These are phyloP conservation scores for Pseudogymnoascus sp. DNA, from an alignment of 2,329 filamentous ascomycete genomes.

Conservation along the genomic window DNA sequence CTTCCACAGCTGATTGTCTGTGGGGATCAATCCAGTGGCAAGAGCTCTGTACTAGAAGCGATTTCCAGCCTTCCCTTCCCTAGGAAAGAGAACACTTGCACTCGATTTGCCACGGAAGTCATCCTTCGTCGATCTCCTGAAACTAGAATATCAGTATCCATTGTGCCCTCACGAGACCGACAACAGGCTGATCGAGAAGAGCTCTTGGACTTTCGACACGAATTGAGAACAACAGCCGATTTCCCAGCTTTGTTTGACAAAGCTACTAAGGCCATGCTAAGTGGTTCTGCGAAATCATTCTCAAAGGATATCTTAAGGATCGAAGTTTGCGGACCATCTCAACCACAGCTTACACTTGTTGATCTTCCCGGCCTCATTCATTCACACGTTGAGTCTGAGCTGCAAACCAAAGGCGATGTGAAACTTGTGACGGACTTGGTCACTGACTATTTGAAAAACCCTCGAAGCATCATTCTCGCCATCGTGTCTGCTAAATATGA, in stretches of 20 bases:
- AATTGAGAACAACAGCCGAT: conserved; percentile 14
- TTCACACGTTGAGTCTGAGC: conserved; percentile 29
- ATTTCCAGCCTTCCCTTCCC: conserved; percentile 33
- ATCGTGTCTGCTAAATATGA: conserved; percentile 47
- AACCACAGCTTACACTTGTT: conserved; percentile 47
- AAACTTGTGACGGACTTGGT: conserved; percentile 40
- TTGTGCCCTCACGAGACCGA: conserved; percentile 13
- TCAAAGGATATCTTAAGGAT: conserved; percentile 17
- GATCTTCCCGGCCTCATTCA: conserved; percentile 51
- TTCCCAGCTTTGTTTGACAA: conserved; percentile 16
- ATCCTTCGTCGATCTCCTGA: conserved; percentile 23
- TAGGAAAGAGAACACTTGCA: conserved; percentile 32
- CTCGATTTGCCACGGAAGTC: conserved; percentile 37
- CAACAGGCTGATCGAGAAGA: conserved; percentile 9
- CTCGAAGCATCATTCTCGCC: conserved; percentile 45
- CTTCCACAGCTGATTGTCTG: conserved; percentile 38
- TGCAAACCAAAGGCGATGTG: conserved; percentile 37
- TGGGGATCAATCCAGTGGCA: conserved; percentile 34
- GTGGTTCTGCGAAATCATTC: conserved; percentile 19
- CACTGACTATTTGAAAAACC: conserved; percentile 42
- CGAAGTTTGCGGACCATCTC: conserved; percentile 22
- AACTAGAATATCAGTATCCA: conserved; percentile 8
- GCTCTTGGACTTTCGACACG: conserved; percentile 13
- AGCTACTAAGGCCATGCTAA: conserved; percentile 15
- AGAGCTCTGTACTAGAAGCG: conserved; percentile 28